phyloP scores from a whole-genome alignment of 345 rosid species.

The Chamaenerion angustifolium region DNA sequence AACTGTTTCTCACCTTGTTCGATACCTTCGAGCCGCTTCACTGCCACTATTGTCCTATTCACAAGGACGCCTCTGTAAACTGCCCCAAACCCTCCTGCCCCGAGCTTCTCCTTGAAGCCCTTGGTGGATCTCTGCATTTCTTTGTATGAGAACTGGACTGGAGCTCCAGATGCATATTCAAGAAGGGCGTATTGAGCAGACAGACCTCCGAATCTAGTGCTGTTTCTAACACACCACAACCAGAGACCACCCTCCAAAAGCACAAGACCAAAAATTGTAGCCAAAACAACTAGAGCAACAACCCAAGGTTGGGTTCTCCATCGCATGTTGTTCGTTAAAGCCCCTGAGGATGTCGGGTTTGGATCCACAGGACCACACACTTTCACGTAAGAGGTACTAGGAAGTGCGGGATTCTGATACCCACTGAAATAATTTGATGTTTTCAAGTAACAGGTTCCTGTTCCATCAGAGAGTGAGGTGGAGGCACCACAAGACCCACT shows the following conservation, averaged over 20 bases:
- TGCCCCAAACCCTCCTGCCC: conserved; percentile 53
- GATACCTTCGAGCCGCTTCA: conserved; percentile 47
- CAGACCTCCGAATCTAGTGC: conserved; percentile 20
- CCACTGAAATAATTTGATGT: conserved; percentile 36
- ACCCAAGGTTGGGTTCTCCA: conserved; percentile 22
- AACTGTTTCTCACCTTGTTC: conserved; percentile 55
- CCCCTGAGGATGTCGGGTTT: conserved; percentile 15
- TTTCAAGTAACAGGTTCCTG: conserved; percentile 46
- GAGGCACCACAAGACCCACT: conserved; percentile 37
- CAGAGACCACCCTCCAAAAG: conserved; percentile 28
- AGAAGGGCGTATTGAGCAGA: conserved; percentile 35
- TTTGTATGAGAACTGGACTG: conserved; percentile 36
- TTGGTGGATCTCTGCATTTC: conserved; percentile 39
- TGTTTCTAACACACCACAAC: conserved; percentile 37
- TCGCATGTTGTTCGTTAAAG: conserved; percentile 7
- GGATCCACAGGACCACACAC: conserved; percentile 37
- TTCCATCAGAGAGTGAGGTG: conserved; percentile 41
- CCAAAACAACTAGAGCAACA: conserved; percentile 18
- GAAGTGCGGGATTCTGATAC: conserved; percentile 31
- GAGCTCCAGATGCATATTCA: conserved; percentile 55
- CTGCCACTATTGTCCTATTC: conserved; percentile 34
- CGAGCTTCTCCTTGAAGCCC: conserved; percentile 38
- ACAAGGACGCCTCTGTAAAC: conserved; percentile 43
- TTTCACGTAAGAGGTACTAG: conserved; percentile 43
- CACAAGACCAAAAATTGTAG: conserved; percentile 18